Base-by-base conservation (phyloP, 2,329 filamentous ascomycete genomes). In the Seiridium unicorne region DNA sequence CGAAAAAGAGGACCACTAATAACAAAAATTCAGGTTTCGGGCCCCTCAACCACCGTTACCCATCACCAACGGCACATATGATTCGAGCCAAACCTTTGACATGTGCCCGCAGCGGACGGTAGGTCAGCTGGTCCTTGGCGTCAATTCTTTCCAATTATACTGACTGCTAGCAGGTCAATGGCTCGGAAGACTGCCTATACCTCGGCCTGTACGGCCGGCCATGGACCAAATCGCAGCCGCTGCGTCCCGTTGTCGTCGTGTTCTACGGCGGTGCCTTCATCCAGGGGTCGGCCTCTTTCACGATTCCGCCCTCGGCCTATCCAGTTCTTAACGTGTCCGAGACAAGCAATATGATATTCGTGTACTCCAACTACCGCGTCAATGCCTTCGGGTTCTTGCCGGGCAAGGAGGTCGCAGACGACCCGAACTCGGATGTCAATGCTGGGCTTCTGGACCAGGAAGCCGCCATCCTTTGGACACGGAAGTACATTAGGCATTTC, bases 191-290 rank as follows among this genome's bases (percentile, higher is more conserved):
- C 66, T 88, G 85, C 64, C 74, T 88, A 11, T 87, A 86, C 62
- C 77, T 89, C 2, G 83, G 83, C 9, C 73, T 89, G 0, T 88
- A 85, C 71, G 80, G 82, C 4, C 79, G 84, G 0, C 85, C 84
- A 3, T 88, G 84, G 84, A 73, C 68, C 0, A 31, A 58, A 1
- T 68, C 68, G 1, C 67, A 76, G n/a, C 70, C 79, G 1, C 76
- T 80, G 3, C 76, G 82, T 3, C 85, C 86, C 0, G 85, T 89
- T 0, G 77, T 89, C 0, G 79, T 88, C 3, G 79, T 80, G 3
- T 87, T 86, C 67, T 86, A 84, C 67, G 86, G 86, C 57, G 86
- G 86, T 10, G 86, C 78, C 2, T 89, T 85, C 72, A 83, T 88
- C 55, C 74, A 84, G 67, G 86, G 85, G 6, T 77, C 77, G 36